These are phyloP conservation scores for Coemansia sp. DNA, from an alignment of 192 early-diverging fungal genomes.

Conservation along the genomic window DNA sequence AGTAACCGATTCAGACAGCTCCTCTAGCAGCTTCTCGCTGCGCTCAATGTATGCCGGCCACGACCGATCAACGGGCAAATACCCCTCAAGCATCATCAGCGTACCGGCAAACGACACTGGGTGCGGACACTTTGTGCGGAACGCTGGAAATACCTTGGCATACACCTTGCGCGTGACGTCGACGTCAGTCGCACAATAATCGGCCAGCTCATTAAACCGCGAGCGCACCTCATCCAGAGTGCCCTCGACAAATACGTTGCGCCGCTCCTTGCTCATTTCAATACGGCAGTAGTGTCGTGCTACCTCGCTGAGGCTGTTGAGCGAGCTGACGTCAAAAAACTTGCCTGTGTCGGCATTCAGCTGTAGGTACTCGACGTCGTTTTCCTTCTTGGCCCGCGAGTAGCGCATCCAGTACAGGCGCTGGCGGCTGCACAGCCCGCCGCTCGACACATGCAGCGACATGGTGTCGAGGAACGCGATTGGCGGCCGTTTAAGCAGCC, in stretches of 20 bases:
- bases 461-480: slow-evolving; percentile 87
- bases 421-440: slow-evolving; percentile 90
- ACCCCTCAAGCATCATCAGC: slow-evolving; percentile 81
- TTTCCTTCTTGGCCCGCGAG: slow-evolving; percentile 55
- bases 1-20: slow-evolving; percentile 56
- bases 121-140: slow-evolving; percentile 82
- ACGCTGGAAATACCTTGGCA: slow-evolving; percentile 65
- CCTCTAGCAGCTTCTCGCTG: slow-evolving; percentile 56
- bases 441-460: slow-evolving; percentile 85
- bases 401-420: slow-evolving; percentile 74
- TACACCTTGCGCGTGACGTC: slow-evolving; percentile 72
- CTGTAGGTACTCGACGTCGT: slow-evolving; percentile 52
- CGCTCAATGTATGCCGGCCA: slow-evolving; percentile 74
- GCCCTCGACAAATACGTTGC: slow-evolving; percentile 61
- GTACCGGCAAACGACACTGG: slow-evolving; percentile 92
- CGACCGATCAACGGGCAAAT: slow-evolving; percentile 73
- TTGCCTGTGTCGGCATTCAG: slow-evolving; percentile 44
- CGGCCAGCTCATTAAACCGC: slow-evolving; percentile 66
- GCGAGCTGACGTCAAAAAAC: slow-evolving; percentile 53
- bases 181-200: slow-evolving; percentile 91
- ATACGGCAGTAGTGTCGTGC: slow-evolving; percentile 75
- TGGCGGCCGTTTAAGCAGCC: slow-evolving; percentile 56
- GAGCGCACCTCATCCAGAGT: slow-evolving; percentile 58
- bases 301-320: slow-evolving; percentile 78
- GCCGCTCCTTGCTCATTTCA: slow-evolving; percentile 61